These are phyloP conservation scores for Cymodocea nodosa DNA, from an alignment of 116 monocot species.

Conservation along the genomic window DNA sequence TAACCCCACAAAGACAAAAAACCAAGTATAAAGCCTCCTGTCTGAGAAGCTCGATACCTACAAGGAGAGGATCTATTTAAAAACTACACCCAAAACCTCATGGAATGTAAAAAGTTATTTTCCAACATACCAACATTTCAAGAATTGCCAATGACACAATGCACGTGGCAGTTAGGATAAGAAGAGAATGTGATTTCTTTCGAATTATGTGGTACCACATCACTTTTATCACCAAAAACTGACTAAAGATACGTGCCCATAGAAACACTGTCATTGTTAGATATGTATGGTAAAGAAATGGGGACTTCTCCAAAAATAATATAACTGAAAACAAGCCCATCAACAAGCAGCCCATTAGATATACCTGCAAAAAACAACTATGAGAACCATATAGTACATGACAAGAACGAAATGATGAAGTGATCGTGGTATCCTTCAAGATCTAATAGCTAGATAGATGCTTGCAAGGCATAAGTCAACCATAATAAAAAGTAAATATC, in stretches of 20 bases:
- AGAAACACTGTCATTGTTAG: constrained; percentile 48
- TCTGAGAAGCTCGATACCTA: constrained; percentile 80
- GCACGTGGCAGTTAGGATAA: constrained; percentile 30
- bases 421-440: too few relatives aligned
- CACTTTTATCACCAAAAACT: constrained; percentile 28
- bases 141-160: constrained; percentile 39
- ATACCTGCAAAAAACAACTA: constrained; percentile 32
- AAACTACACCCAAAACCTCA: neutral
- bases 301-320: constrained; percentile 60
- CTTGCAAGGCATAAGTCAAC: too few relatives aligned
- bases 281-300: constrained; percentile 79
- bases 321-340: constrained; percentile 42
- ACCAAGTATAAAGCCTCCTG: constrained; percentile 81
- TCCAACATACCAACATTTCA: constrained; percentile 63
- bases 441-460: too few relatives aligned
- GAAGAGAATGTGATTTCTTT: constrained; percentile 21
- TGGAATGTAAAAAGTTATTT: neutral
- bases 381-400: neutral
- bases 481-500: too few relatives aligned
- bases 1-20: constrained; percentile 49
- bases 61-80: neutral
- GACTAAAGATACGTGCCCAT: constrained; percentile 54
- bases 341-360: constrained; percentile 43
- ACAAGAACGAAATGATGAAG: neutral
- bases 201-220: constrained; percentile 32